Evolutionary conservation across 169 alveolate species (phyloP), one percentile per base, ranked within the genome.

Genomic region (Cryptosporidium viatorum): DNA sequence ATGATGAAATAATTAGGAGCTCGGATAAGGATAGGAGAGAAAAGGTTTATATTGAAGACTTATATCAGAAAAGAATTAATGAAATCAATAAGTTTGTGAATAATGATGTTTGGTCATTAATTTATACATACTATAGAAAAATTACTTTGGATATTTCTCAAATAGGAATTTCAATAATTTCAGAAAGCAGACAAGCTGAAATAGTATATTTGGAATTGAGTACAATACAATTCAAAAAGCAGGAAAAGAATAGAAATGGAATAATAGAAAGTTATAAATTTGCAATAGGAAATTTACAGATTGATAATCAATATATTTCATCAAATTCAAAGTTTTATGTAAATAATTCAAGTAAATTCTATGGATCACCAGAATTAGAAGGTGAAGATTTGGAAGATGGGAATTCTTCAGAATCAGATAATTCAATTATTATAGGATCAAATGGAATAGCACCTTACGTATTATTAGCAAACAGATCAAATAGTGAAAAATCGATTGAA

Each of bases 161-260:
- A 65, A 1, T 80, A 16, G 89, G 89, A 43, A 62, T 80, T n/a
- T 80, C 89, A 80, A 45, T 80, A 48, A 80, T 80, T 29, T 80
- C 89, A 21, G 89, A 80, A 65, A 39, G 4, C 6, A 80, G 80
- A 65, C 80, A 80, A 33, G 60, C 89, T 3, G 89, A 80, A 65
- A 80, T 80, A 16, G n/a, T 62, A 3, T 80, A 80, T 26, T 5
- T 62, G n/a, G 89, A 80, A 21, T 31, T 80, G 29, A 80, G 89
- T 39, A 65, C 89, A 12, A 80, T 80, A 12, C 89, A 80, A 18
- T 80, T 80, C 26, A 80, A 41, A 41, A 80, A 80, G 26, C 89
- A 80, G 37, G 89, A 80, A 48, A 80, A 67, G 35, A 62, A 59
- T 39, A 80, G 74, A 65, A 65, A 65, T 59, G 89, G 89, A 39